Percentiles rank a stretch among this genome's conserved stretches.
Conservation (phyloP, 345 rosid species). For the Eucalyptus regnans region DNA sequence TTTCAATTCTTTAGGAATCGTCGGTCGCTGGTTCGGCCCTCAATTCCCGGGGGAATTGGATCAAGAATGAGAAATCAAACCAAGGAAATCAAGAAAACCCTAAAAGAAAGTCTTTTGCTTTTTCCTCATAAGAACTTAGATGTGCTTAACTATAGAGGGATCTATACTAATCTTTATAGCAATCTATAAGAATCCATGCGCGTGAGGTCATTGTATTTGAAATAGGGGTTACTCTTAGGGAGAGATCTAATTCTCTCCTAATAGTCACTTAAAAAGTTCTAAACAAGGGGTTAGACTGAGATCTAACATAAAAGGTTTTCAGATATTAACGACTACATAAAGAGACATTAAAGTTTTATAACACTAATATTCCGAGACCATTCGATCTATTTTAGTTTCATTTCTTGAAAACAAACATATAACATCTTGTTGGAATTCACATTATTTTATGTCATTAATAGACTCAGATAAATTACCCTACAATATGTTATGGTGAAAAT, state of each 20-base stretch:
- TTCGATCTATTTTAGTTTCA: too few relatives aligned
- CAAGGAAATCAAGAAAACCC: background rate
- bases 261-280: background rate
- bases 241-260: background rate
- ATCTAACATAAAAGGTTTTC: background rate
- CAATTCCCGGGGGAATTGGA: rapidly evolving
- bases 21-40: rapidly evolving
- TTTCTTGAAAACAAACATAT: too few relatives aligned
- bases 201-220: background rate
- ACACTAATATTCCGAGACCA: too few relatives aligned
- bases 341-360: background rate
- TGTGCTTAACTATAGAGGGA: too few relatives aligned
- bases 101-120: too few relatives aligned
- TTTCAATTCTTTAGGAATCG: background rate
- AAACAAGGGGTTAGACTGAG: background rate
- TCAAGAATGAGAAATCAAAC: too few relatives aligned
- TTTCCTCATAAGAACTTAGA: background rate
- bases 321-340: too few relatives aligned
- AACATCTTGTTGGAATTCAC: too few relatives aligned
- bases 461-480: too few relatives aligned
- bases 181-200: background rate
- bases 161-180: background rate
- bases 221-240: background rate
- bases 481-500: too few relatives aligned
- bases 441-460: too few relatives aligned